Percentiles rank a stretch among this genome's conserved stretches.
Conservation (phyloP, 2,329 filamentous ascomycete species). For the Helminthosporium solani region DNA sequence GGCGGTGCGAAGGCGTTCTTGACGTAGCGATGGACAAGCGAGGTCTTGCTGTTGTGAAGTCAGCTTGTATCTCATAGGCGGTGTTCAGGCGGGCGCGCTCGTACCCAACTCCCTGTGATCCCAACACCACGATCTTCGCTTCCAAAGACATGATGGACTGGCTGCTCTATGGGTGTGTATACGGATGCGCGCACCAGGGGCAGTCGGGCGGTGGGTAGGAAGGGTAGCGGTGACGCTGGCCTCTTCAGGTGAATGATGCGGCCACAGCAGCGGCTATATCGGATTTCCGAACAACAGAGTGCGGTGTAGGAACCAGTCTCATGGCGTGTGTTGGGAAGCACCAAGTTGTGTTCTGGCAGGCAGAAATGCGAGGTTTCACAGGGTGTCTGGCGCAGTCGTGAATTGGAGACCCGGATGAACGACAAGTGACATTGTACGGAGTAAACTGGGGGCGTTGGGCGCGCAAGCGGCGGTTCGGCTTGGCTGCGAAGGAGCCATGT, state of each 20-base stretch:
- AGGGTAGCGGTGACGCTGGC: neutral
- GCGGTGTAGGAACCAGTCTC: constrained; percentile 24
- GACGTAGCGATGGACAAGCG: constrained; percentile 73
- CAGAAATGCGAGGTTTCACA: constrained; percentile 13
- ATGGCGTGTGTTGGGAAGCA: constrained; percentile 27
- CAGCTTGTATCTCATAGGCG: too few species aligned
- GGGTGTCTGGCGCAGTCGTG: constrained; percentile 11
- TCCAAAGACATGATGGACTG: constrained; percentile 54
- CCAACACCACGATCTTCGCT: constrained; percentile 79
- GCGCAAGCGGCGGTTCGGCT: constrained; percentile 30
- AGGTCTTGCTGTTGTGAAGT: constrained; percentile 64
- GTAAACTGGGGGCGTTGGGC: constrained; percentile 25
- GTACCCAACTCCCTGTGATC: constrained; percentile 68
- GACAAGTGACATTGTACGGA: neutral
- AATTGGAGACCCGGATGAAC: neutral
- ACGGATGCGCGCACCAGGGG: too few species aligned
- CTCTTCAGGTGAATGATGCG: constrained; percentile 6
- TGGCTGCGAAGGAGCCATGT: constrained; percentile 32
- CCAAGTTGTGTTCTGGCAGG: constrained; percentile 16
- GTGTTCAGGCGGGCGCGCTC: too few species aligned
- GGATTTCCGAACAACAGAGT: constrained; percentile 16
- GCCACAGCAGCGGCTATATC: constrained; percentile 8
- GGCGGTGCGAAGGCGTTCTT: constrained; percentile 68
- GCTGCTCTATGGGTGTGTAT: too few species aligned
- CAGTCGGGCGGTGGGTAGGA: neutral